Percentiles rank a stretch among this genome's conserved stretches.
These are phyloP conservation scores for Beauveria sp. DNA, from an alignment of 2,329 filamentous ascomycete species.

Conservation along the genomic window DNA sequence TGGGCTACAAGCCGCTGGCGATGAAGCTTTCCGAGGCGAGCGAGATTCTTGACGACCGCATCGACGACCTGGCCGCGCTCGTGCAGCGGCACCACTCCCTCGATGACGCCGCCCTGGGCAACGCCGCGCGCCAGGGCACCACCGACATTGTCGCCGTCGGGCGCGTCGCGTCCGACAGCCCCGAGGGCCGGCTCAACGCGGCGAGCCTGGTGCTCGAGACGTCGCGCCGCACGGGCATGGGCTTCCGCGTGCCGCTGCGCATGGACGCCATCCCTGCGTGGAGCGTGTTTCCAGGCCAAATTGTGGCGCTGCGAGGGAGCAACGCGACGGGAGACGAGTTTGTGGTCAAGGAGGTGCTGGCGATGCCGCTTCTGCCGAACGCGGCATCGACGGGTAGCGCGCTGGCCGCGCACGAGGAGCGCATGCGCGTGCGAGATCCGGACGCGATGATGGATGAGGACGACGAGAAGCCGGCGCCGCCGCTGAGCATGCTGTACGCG, in stretches of 20 bases:
- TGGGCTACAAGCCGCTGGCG: slow-evolving; percentile 83
- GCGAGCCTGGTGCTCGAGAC: slow-evolving; percentile 84
- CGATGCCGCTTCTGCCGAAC: slow-evolving; percentile 64
- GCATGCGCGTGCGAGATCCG: slow-evolving; percentile 52
- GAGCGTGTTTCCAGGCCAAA: slow-evolving; percentile 90
- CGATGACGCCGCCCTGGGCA: slow-evolving; percentile 77
- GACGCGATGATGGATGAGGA: slow-evolving; percentile 46
- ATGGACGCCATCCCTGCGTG: slow-evolving; percentile 60
- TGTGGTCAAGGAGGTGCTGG: slow-evolving; percentile 66
- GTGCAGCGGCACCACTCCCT: slow-evolving; percentile 68
- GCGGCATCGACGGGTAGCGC: slow-evolving; percentile 62
- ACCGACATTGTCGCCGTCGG: slow-evolving; percentile 85
- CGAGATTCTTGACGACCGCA: slow-evolving; percentile 88
- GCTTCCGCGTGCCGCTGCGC: slow-evolving; percentile 72
- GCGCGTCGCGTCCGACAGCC: slow-evolving; percentile 78
- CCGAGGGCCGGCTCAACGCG: slow-evolving; percentile 79
- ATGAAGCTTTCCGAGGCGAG: slow-evolving; percentile 93
- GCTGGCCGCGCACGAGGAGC: slow-evolving; percentile 61
- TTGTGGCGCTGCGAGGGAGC: slow-evolving; percentile 77
- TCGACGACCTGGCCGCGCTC: slow-evolving; percentile 77
- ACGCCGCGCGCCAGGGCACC: slow-evolving; percentile 76
- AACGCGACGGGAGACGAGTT: slow-evolving; percentile 85
- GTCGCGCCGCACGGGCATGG: slow-evolving; percentile 75
- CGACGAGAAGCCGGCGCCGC: slow-evolving; percentile 41
- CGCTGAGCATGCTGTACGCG: slow-evolving; percentile 69